Evolutionary conservation across 345 rosid species (phyloP), one percentile per base, ranked within the genome.

Genomic region (Hirschfeldia incana): DNA sequence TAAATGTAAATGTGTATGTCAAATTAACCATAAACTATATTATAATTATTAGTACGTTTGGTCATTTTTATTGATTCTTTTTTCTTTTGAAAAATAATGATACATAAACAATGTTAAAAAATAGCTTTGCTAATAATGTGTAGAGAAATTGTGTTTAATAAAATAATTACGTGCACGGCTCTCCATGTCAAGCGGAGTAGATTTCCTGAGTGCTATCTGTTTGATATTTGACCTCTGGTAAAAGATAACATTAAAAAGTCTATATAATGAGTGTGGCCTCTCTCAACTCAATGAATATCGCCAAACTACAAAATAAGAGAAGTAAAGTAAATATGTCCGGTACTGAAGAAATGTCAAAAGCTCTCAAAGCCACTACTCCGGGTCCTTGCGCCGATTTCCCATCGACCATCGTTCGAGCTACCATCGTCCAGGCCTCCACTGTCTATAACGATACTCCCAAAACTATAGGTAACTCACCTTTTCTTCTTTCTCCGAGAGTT

Each of bases 341-440:
- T 15, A 26, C 28, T 26, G 46, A 76, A 76, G 32, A 76, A 16
- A 69, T 77, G 80, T 8, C 75, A 33, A 11, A 68, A 26, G 5
- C 12, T 1, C 21, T 21, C 9, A 42, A 76, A 4, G 69, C 33
- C 26, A 13, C 13, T 13, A 5, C 39, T 63, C 57, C 69, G 21
- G 21, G 21, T 1, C 21, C 55, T 16, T 15, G 21, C 53, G 87
- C 86, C 67, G 57, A 87, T 27, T 73, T 81, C 5, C 17, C 89
- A 17, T 13, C 72, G 5, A 61, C 86, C 30, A 85, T 81, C 42
- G 88, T 92, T n/a, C 88, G 98, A 26, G 94, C 86, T 69, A 85
- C 94, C 44, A 87, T 92, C 16, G 92, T 90, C 77, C 97, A 92
- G 81, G 93, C 97, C 63, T 88, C 97, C 86, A 92, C 97, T 21